A percentile compares a stretch with the other conserved stretches of the same genome.
These are phyloP conservation scores for Colletotrichum falcatum DNA, from an alignment of 2,329 filamentous ascomycete genomes.

Conservation along the genomic window DNA sequence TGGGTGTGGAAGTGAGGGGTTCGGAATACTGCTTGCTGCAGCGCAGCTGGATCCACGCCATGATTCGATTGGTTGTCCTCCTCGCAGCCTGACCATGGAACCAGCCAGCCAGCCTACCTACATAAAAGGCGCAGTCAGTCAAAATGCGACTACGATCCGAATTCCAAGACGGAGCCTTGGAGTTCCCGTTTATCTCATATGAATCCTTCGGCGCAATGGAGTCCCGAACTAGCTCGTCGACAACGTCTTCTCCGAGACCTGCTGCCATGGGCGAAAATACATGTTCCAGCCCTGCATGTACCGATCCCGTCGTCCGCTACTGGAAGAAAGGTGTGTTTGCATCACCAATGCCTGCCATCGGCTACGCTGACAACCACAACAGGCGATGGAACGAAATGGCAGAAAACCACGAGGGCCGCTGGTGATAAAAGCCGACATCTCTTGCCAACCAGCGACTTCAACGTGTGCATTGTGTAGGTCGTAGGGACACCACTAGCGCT, in stretches of 20 bases:
- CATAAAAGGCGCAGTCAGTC: background rate
- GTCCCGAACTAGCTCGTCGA: background rate
- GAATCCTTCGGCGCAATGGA: background rate
- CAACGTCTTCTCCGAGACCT: background rate
- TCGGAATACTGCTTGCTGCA: constrained; percentile 8
- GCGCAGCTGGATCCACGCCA: background rate
- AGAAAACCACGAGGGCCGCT: rapidly evolving
- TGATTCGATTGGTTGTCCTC: constrained; percentile 20
- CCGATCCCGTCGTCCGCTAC: constrained; percentile 1
- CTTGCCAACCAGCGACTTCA: constrained; percentile 1
- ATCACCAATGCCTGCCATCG: too few relatives aligned
- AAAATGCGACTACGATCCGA: constrained; percentile 15
- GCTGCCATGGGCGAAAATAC: background rate
- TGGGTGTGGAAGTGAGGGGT: background rate
- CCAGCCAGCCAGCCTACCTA: constrained; percentile 11
- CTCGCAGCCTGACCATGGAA: constrained; percentile 2
- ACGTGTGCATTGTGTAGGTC: constrained; percentile 34
- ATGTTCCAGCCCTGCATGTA: constrained; percentile 14
- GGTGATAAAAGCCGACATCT: background rate
- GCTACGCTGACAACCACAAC: background rate
- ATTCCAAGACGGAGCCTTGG: background rate
- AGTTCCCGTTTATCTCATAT: background rate
- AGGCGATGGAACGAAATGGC: constrained; percentile 3
- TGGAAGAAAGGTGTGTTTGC: constrained; percentile 32
- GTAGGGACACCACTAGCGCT: too few relatives aligned